Evolutionary conservation across 257 asterid species (phyloP).

Genomic region (Solanum chaucha): DNA sequence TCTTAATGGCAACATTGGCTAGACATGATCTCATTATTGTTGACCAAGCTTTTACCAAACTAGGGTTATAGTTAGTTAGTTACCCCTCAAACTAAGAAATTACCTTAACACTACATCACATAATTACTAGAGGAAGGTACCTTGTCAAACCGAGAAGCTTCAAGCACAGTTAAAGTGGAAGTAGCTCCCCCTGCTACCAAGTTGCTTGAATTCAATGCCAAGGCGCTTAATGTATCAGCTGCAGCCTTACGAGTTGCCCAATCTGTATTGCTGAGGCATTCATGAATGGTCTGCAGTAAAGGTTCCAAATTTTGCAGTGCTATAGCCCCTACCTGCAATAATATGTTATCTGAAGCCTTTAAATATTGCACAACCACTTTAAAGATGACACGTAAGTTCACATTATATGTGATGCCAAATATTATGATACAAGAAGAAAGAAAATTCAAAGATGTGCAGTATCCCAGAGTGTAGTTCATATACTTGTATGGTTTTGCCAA

Average conservation of each 20-base stretch:
- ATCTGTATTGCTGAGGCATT: slow-evolving; percentile 72
- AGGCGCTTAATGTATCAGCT: slow-evolving; percentile 66
- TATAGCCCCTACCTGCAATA: slow-evolving; percentile 80
- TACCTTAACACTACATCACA: neutral
- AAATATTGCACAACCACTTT: neutral
- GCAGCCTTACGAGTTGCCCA: slow-evolving; percentile 99
- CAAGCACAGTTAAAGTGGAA: slow-evolving; percentile 65
- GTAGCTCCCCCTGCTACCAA: slow-evolving; percentile 57
- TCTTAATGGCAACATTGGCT: neutral
- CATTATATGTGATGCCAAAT: neutral
- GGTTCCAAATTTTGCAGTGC: slow-evolving; percentile 76
- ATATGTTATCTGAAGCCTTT: neutral
- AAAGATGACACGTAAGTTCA: neutral
- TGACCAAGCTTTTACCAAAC: neutral
- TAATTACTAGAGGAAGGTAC: slow-evolving; percentile 19
- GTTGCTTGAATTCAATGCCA: slow-evolving; percentile 51
- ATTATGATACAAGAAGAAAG: neutral
- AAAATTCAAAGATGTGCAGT: neutral
- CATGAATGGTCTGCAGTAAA: slow-evolving; percentile 72
- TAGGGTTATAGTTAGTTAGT: neutral
- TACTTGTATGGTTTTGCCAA: neutral
- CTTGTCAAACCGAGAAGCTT: slow-evolving; percentile 96
- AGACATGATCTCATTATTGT: neutral
- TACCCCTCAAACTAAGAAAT: neutral
- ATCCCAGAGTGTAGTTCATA: neutral